Evolutionary conservation across 2,329 filamentous ascomycete species (phyloP).

Genomic region (Sclerotinia subarctica): DNA sequence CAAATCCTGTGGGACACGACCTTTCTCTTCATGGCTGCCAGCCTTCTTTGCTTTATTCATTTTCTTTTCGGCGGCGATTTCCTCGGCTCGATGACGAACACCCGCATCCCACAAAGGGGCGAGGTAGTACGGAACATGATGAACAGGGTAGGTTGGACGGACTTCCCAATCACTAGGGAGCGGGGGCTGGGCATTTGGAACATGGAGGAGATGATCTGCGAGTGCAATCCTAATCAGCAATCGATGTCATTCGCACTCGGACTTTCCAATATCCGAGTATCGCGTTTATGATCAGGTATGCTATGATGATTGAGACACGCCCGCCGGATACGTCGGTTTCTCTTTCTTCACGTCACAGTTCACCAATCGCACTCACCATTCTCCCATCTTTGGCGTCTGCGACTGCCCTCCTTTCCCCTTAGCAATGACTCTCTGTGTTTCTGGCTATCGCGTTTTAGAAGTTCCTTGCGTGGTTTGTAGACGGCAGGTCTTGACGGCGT

Average conservation of each 20-base stretch:
- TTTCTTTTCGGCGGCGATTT: slow-evolving; percentile 43
- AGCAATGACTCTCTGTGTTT: slow-evolving; percentile 53
- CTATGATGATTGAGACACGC: background rate
- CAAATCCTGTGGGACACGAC: slow-evolving; percentile 73
- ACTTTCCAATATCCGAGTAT: slow-evolving; percentile 23
- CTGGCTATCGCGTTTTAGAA: slow-evolving; percentile 56
- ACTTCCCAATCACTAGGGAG: slow-evolving; percentile 79
- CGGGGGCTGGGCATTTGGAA: slow-evolving; percentile 83
- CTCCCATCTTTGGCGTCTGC: slow-evolving; percentile 87
- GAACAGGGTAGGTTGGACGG: slow-evolving; percentile 74
- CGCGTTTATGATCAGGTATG: slow-evolving; percentile 15
- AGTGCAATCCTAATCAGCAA: slow-evolving; percentile 18
- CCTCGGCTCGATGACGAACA: slow-evolving; percentile 51
- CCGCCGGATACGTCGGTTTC: background rate
- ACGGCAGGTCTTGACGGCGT: slow-evolving; percentile 33
- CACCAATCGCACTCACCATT: slow-evolving; percentile 61
- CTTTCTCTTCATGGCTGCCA: slow-evolving; percentile 43
- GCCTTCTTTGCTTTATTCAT: slow-evolving; percentile 37
- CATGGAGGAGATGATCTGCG: slow-evolving; percentile 77
- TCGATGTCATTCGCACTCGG: slow-evolving; percentile 16
- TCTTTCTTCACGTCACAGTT: background rate
- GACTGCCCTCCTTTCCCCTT: slow-evolving; percentile 87
- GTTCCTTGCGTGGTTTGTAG: slow-evolving; percentile 37
- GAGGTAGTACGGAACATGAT: slow-evolving; percentile 81
- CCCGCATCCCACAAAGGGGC: slow-evolving; percentile 78